phyloP scores from a whole-genome alignment of 108 stramenopile species.

The Chaetoceros tenuissimus region DNA sequence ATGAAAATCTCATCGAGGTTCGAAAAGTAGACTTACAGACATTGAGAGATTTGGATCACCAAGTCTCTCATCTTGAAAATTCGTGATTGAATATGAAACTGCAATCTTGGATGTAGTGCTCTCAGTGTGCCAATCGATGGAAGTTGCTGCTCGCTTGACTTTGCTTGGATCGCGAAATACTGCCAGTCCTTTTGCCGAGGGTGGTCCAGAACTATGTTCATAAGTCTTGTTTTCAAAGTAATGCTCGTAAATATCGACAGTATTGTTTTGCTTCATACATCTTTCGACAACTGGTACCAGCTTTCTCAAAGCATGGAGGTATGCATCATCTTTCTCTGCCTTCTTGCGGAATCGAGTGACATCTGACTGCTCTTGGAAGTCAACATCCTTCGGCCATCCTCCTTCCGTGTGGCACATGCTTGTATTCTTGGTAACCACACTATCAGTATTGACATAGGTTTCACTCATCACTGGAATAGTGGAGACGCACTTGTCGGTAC shows the following conservation, averaged over 20 bases:
- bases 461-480: slow-evolving; percentile 38
- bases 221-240: slow-evolving; percentile 46
- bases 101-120: slow-evolving; percentile 62
- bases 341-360: slow-evolving; percentile 72
- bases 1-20: too few species aligned
- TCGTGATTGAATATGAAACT: slow-evolving; percentile 71
- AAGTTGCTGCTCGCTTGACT: slow-evolving; percentile 67
- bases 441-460: slow-evolving; percentile 74
- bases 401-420: slow-evolving; percentile 79
- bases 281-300: slow-evolving; percentile 66
- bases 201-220: slow-evolving; percentile 75
- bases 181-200: slow-evolving; percentile 81
- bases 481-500: slow-evolving; percentile 12
- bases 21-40: slow-evolving; percentile 20
- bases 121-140: slow-evolving; percentile 89
- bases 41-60: slow-evolving; percentile 31
- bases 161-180: slow-evolving; percentile 81
- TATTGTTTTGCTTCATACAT: slow-evolving; percentile 86
- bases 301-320: slow-evolving; percentile 56
- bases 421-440: slow-evolving; percentile 54
- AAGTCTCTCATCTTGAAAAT: slow-evolving; percentile 76
- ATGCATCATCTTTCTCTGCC: slow-evolving; percentile 83
- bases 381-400: slow-evolving; percentile 91
- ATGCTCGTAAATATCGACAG: slow-evolving; percentile 83
- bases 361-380: slow-evolving; percentile 73